Percentiles rank a stretch among this genome's conserved stretches.
Evolutionary conservation across 495 filamentous ascomycete genomes (phyloP).

Genomic region (Penicillium dipodomyicola): DNA sequence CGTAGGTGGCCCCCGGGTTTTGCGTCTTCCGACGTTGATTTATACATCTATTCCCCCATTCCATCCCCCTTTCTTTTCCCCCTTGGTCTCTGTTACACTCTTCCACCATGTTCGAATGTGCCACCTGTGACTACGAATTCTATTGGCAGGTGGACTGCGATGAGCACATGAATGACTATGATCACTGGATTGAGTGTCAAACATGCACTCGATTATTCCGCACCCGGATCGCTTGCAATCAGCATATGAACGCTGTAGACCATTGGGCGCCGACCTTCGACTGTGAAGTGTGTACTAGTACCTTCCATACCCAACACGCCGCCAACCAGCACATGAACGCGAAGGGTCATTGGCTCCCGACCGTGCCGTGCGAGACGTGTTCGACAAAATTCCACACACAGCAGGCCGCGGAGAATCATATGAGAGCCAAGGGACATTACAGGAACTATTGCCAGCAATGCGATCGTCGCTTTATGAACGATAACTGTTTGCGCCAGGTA

Average conservation of each 20-base stretch:
- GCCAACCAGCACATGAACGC: slow-evolving; percentile 40
- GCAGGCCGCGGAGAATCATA: slow-evolving; percentile 28
- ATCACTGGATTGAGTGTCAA: slow-evolving; percentile 34
- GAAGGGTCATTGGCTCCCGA: background rate
- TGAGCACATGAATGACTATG: slow-evolving; percentile 39
- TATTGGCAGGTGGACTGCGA: slow-evolving; percentile 5
- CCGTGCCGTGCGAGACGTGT: background rate
- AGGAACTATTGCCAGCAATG: slow-evolving; percentile 41
- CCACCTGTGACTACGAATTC: slow-evolving; percentile 17
- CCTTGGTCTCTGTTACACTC: background rate
- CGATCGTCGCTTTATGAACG: slow-evolving; percentile 34
- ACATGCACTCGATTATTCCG: slow-evolving; percentile 34
- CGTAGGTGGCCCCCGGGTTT: too few species aligned
- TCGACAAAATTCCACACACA: too few species aligned
- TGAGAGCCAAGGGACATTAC: slow-evolving; percentile 35
- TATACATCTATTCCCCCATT: too few species aligned
- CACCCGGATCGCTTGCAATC: slow-evolving; percentile 19
- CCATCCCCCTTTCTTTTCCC: too few species aligned
- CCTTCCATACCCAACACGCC: slow-evolving; percentile 25
- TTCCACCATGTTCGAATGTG: slow-evolving; percentile 1
- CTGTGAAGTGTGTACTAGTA: slow-evolving; percentile 39
- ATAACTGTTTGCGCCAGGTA: slow-evolving; percentile 42
- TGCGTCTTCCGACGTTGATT: too few species aligned
- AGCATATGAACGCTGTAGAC: slow-evolving; percentile 38
- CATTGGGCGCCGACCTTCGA: slow-evolving; percentile 31